These are phyloP conservation scores for Coemansia sp. DNA, from an alignment of 192 early-diverging fungal genomes.

Conservation along the genomic window DNA sequence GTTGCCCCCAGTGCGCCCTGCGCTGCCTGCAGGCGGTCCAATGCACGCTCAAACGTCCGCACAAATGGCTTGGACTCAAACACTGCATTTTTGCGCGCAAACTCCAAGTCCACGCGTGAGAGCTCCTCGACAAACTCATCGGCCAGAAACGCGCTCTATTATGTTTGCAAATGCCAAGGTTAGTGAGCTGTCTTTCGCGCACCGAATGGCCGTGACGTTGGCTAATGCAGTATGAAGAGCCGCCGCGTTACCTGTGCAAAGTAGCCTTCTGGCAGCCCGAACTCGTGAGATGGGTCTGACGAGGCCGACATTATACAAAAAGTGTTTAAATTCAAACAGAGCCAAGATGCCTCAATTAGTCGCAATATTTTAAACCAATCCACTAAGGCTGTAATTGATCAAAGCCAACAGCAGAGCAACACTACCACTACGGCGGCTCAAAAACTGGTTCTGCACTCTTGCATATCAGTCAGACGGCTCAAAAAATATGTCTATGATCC, in stretches of 20 bases:
- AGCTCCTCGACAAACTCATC: slow-evolving; percentile 61
- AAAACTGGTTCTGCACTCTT: too few species aligned
- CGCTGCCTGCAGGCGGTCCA: slow-evolving; percentile 78
- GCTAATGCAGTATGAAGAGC: neutral
- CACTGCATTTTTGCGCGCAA: slow-evolving; percentile 52
- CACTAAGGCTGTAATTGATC: neutral
- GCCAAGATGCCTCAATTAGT: too few species aligned
- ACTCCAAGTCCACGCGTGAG: slow-evolving; percentile 50
- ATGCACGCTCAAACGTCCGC: slow-evolving; percentile 79
- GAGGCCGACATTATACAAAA: slow-evolving; percentile 3
- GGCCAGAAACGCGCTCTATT: slow-evolving; percentile 55
- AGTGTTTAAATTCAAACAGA: too few species aligned
- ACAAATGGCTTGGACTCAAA: slow-evolving; percentile 94
- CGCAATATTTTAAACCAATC: neutral
- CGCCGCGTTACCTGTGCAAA: slow-evolving; percentile 45
- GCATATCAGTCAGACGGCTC: too few species aligned
- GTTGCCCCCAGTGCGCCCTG: slow-evolving; percentile 73
- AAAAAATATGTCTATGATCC: too few species aligned
- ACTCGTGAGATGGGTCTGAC: slow-evolving; percentile 48
- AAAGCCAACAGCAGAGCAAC: neutral
- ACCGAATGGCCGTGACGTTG: neutral
- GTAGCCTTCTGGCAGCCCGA: slow-evolving; percentile 47
- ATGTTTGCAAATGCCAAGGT: neutral
- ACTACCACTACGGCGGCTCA: too few species aligned
- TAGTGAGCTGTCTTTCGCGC: neutral